Evolutionary conservation across 352 stramenopile genomes (phyloP).

Genomic region (Phytophthora citrophthora): DNA sequence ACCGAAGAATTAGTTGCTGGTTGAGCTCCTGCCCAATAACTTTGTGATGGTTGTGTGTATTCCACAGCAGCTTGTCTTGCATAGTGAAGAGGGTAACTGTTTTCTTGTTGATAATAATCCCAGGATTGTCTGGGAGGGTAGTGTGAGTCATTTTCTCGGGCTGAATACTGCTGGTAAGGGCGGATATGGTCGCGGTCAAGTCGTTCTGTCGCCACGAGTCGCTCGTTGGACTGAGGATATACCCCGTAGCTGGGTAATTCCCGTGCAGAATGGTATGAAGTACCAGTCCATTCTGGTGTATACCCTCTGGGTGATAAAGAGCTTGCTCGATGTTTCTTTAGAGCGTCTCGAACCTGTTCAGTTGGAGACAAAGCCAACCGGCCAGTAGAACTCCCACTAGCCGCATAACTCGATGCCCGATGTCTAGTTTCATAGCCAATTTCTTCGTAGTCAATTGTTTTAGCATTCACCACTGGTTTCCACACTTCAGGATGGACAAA

Average conservation of each 20-base stretch:
- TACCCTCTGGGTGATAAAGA: slow-evolving; percentile 22
- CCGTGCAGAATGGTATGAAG: slow-evolving; percentile 45
- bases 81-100: slow-evolving; percentile 16
- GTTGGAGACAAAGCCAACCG: slow-evolving; percentile 53
- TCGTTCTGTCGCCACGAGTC: slow-evolving; percentile 41
- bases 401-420: slow-evolving; percentile 15
- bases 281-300: background rate
- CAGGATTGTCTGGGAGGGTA: slow-evolving; percentile 12
- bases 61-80: slow-evolving; percentile 12
- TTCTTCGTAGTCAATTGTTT: slow-evolving; percentile 9
- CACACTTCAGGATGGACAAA: slow-evolving; percentile 24
- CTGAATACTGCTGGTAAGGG: slow-evolving; percentile 17
- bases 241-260: slow-evolving; percentile 30
- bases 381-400: slow-evolving; percentile 21
- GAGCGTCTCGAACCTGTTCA: slow-evolving; percentile 58
- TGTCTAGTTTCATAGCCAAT: slow-evolving; percentile 20
- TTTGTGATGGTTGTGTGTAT: slow-evolving; percentile 16
- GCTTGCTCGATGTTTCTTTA: slow-evolving; percentile 43
- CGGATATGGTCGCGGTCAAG: slow-evolving; percentile 36
- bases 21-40: slow-evolving; percentile 6
- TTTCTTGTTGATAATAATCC: slow-evolving; percentile 20
- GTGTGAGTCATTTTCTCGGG: slow-evolving; percentile 11
- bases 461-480: slow-evolving; percentile 2
- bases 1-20: slow-evolving; percentile 5
- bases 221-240: slow-evolving; percentile 29